Base-by-base conservation (phyloP, 306 rosid species). In the Sophora flavescens region DNA sequence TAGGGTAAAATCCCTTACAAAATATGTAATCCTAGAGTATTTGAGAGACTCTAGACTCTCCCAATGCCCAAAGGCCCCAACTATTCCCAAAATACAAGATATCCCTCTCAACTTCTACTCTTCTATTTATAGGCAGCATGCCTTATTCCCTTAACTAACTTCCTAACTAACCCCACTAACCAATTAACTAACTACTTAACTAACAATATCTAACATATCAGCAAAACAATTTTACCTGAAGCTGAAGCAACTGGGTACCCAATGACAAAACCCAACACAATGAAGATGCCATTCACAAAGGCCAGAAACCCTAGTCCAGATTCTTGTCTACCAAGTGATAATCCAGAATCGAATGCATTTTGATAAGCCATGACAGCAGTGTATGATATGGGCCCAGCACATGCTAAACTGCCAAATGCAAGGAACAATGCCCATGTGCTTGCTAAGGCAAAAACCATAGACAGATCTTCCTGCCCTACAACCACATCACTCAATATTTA, bases 391-490 rank as follows among this genome's bases (percentile, higher is more conserved):
- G 99, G 99, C 66, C 90, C 80, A 75, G 88, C 61, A 72, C 92
- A 92, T 15, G 88, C 89, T 68, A 89, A 60, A 82, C 88, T 64
- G 83, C 96, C 97, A 64, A 93, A 72, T 54, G 91, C 93, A 68
- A 92, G 91, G 86, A 95, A 71, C 66, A 88, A 70, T 22, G 77
- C 52, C 99, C 99, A 95, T 68, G 89, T 72, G 86, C 97, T 87
- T 17, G 93, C 97, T 72, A 95, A 86, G 54, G 92, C 87, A 63
- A 87, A 84, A 85, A 78, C 96, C 97, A 89, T 94, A 52, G 99
- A 90, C 69, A 84, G 57, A 80, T 95, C 99, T 88, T 85, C 97
- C 99, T 95, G 99, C 97, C 97, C 97, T 95, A 95, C 98, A 88
- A 81, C 89, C 98, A 89, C 81, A 89, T 82, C 95, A 85, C 78